A percentile compares a stretch with the other conserved stretches of the same genome.
These are phyloP conservation scores for Diaporthe sp. DNA, from an alignment of 2,329 filamentous ascomycete species.

Conservation along the genomic window DNA sequence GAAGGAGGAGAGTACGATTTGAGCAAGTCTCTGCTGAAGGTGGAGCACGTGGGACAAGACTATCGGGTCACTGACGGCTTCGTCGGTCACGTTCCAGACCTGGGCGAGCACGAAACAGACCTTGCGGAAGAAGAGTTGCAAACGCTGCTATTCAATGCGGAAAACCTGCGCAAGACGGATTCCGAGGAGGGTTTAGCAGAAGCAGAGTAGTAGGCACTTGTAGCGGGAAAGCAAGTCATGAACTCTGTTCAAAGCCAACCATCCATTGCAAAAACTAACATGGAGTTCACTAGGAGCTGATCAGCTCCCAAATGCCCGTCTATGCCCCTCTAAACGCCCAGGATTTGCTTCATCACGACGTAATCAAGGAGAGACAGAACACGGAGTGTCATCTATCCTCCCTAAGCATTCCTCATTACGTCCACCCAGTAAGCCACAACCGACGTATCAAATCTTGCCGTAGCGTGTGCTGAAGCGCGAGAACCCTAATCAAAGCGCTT, in stretches of 20 bases:
- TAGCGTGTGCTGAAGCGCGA: background rate
- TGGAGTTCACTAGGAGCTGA: constrained; percentile 27
- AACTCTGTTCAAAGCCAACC: constrained; percentile 17
- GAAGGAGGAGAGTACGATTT: constrained; percentile 36
- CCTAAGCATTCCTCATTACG: constrained; percentile 26
- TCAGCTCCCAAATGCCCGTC: constrained; percentile 32
- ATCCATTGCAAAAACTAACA: constrained; percentile 26
- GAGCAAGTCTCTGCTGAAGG: constrained; percentile 26
- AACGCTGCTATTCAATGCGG: constrained; percentile 56
- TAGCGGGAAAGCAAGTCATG: constrained; percentile 9
- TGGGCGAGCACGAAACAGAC: constrained; percentile 46
- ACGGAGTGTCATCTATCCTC: constrained; percentile 21
- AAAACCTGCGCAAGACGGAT: constrained; percentile 59
- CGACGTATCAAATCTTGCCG: background rate
- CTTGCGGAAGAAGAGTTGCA: constrained; percentile 51
- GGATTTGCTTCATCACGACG: constrained; percentile 33
- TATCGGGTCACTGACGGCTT: constrained; percentile 23
- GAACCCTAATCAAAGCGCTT: background rate
- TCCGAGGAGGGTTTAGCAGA: constrained; percentile 42
- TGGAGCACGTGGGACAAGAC: constrained; percentile 35
- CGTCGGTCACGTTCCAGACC: constrained; percentile 36
- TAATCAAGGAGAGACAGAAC: constrained; percentile 28
- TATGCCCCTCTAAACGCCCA: constrained; percentile 37
- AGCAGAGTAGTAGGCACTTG: constrained; percentile 25
- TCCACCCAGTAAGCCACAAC: background rate